Evolutionary conservation across 345 rosid species (phyloP), one percentile per base, ranked within the genome.

Genomic region (Stellera chamaejasme): DNA sequence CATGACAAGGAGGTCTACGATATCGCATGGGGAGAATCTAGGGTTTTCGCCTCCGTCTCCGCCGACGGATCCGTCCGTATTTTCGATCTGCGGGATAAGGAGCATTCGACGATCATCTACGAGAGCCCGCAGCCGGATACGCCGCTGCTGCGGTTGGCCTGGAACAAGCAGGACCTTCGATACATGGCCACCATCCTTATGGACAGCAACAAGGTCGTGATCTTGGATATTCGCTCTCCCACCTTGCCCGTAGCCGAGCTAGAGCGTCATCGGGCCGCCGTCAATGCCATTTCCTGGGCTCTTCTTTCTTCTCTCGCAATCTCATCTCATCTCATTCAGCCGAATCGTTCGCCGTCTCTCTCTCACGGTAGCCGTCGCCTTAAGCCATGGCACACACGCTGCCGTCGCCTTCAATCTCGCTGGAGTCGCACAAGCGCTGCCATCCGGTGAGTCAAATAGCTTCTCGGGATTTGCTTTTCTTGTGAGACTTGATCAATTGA

Each of bases 1-100:
- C 95, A 87, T 41, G 95, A 87, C 10, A 84, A 84, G 46, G 95
- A 87, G 79, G 95, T 84, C 13, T 80, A 87, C 52, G 95, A 87
- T 54, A 84, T 87, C 2, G 88, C 89, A 15, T 87, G 95, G 95
- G 88, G 95, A 0, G 95, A 84, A 61, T 82, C 84, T 25, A 79
- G 83, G 72, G 88, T 82, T 41, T 87, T 87, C 50, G 82, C 87
- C 3, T 84, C 91, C 0, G 89, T 87, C 57, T 87, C 95, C 3
- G 91, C 89, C 2, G 91, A 87, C 32, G 95, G 95, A 56, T 87
- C 95, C 0, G 85, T 87, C 0, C 62, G 95, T 61, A 78, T 87
- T 52, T 87, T 84, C 36, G 95, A 87, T 62, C 61, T 87, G 52
- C 75, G 91, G 41, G 91, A 87, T 32, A 87, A 84, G 45, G 95